Conservation (phyloP, 345 rosid genomes). For the Hibiscus tridactylites region DNA sequence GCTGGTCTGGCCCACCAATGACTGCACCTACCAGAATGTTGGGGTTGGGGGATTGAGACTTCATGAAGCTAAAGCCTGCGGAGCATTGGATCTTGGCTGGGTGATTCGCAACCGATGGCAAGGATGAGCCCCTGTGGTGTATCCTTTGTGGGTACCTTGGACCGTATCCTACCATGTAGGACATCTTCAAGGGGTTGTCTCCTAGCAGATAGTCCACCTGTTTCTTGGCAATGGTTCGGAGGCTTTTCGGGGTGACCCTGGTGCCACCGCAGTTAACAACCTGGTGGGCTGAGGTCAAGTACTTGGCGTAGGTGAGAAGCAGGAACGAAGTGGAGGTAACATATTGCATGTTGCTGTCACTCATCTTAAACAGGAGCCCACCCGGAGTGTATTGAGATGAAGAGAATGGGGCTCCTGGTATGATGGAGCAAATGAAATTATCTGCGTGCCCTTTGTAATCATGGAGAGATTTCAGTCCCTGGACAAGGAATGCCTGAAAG, state of each 20-base stretch:
- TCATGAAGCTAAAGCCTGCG: slow-evolving; percentile 58
- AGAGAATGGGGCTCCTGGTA: slow-evolving; percentile 82
- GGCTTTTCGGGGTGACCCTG: slow-evolving; percentile 33
- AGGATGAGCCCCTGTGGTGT: slow-evolving; percentile 93
- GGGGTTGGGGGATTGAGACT: slow-evolving; percentile 72
- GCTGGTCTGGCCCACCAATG: slow-evolving; percentile 80
- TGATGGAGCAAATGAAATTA: slow-evolving; percentile 83
- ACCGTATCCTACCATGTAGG: slow-evolving; percentile 97
- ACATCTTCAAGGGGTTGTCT: slow-evolving; percentile 76
- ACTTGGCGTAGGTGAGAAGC: slow-evolving; percentile 60
- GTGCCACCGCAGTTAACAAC: slow-evolving; percentile 44
- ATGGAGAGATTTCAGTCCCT: slow-evolving; percentile 60
- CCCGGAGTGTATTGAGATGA: slow-evolving; percentile 86
- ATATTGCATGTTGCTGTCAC: slow-evolving; percentile 61
- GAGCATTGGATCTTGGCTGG: slow-evolving; percentile 66
- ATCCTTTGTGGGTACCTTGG: slow-evolving; percentile 63
- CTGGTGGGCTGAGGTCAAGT: slow-evolving; percentile 34
- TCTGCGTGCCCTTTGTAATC: slow-evolving; percentile 96
- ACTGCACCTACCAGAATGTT: slow-evolving; percentile 79
- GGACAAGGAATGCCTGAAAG: slow-evolving; percentile 68
- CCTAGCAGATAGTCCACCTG: slow-evolving; percentile 84
- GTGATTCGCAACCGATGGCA: slow-evolving; percentile 63
- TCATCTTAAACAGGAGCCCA: slow-evolving; percentile 66
- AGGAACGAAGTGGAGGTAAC: slow-evolving; percentile 63
- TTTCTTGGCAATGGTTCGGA: slow-evolving; percentile 44